Conservation (phyloP, 371 early-diverging fungal genomes). For the Cladochytrium tenue region DNA sequence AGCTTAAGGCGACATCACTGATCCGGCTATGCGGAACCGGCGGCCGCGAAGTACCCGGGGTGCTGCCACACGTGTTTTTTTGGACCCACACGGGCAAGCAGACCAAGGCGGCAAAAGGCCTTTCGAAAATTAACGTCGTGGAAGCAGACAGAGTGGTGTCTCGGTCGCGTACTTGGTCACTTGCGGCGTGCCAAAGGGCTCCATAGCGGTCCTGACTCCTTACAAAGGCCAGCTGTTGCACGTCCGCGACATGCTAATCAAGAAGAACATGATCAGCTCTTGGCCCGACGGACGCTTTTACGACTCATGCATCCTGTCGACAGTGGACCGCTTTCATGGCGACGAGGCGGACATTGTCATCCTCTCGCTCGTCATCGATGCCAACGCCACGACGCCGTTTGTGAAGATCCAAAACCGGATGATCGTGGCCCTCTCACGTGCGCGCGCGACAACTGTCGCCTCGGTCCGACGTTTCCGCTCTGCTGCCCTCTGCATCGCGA, state of each 20-base stretch:
- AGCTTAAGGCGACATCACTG: neutral
- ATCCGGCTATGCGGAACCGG: slow-evolving; percentile 5
- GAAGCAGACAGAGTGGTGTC: slow-evolving; percentile 23
- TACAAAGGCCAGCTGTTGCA: slow-evolving; percentile 38
- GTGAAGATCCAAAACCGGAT: slow-evolving; percentile 31
- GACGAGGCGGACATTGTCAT: slow-evolving; percentile 28
- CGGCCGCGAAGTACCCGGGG: slow-evolving; percentile 30
- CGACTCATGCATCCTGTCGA: slow-evolving; percentile 18
- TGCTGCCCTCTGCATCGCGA: slow-evolving; percentile 26
- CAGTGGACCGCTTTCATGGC: slow-evolving; percentile 36
- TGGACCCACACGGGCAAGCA: slow-evolving; percentile 30
- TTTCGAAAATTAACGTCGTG: slow-evolving; percentile 23
- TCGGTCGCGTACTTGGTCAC: slow-evolving; percentile 13
- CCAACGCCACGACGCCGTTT: slow-evolving; percentile 28
- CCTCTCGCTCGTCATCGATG: slow-evolving; percentile 25
- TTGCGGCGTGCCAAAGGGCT: slow-evolving; percentile 26
- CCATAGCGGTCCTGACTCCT: slow-evolving; percentile 35
- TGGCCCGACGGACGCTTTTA: too few relatives aligned
- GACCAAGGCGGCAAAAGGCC: slow-evolving; percentile 20
- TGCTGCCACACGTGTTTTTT: slow-evolving; percentile 28
- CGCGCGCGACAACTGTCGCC: slow-evolving; percentile 28
- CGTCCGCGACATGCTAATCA: too few relatives aligned
- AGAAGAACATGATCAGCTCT: neutral
- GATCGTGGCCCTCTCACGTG: slow-evolving; percentile 34
- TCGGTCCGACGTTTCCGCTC: slow-evolving; percentile 18